Conservation (phyloP, 2,329 filamentous ascomycete species). For the Colletotrichum eleusines region DNA sequence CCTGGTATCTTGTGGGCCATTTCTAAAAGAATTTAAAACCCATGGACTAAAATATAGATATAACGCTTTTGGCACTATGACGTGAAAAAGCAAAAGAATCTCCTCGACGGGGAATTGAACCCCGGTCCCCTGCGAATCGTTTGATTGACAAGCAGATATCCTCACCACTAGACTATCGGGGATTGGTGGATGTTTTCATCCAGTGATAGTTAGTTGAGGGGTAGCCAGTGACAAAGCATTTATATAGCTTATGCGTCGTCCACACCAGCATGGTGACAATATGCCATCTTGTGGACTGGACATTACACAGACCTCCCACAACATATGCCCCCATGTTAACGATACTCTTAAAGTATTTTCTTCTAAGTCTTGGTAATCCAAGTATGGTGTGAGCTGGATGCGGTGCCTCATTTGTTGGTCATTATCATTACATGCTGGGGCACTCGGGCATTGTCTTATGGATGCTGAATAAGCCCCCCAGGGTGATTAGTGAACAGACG, state of each 20-base stretch:
- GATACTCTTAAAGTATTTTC: background rate
- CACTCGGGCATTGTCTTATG: too few species aligned
- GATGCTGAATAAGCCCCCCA: background rate
- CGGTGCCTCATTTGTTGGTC: background rate
- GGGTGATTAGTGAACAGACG: background rate
- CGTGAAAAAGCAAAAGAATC: background rate
- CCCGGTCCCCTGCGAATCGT: constrained; percentile 34
- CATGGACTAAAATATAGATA: too few species aligned
- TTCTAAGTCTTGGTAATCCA: background rate
- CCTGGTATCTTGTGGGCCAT: too few species aligned
- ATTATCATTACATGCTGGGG: too few species aligned
- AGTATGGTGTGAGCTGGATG: background rate
- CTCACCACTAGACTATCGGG: constrained; percentile 41
- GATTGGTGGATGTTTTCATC: background rate
- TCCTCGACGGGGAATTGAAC: constrained; percentile 41
- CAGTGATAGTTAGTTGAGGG: background rate
- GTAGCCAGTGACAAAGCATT: rapidly evolving
- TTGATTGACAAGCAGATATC: constrained; percentile 35
- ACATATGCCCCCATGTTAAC: too few species aligned
- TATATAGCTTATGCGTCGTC: background rate
- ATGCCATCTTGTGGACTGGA: background rate
- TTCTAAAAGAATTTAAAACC: too few species aligned
- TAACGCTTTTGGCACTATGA: too few species aligned
- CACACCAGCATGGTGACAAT: background rate
- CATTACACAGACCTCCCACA: too few species aligned